Base-by-base conservation (phyloP, 768 basidiomycete genomes). In the Lentinula guzmanii region DNA sequence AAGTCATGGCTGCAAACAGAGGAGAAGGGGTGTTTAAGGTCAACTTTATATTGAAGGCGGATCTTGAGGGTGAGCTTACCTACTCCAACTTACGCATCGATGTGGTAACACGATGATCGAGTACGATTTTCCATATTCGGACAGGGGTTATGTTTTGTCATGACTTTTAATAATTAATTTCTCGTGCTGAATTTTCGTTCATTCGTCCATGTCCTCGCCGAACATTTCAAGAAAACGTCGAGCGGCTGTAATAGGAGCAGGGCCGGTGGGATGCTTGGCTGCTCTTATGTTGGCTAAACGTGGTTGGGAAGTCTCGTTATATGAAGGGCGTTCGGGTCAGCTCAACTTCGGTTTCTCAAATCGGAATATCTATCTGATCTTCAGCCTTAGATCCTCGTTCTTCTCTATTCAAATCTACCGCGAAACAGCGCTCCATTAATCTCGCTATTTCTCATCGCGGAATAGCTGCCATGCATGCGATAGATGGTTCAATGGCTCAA, bases 401-500 rank as follows among this genome's bases (percentile, higher is more conserved):
- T 56, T 81, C 86, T 34, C 82, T 86, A 34, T 87, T 89, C 53
- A 87, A 83, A 71, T 79, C 80, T 50, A 79, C 76, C 59, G 75
- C 82, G 33, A 84, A 86, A 69, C 90, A 91, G 70, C 85, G 96
- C 61, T 97, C 95, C 61, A 97, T 98, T 75, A 98, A 98, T 76
- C 80, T 98, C 59, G 95, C 95, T 31, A 93, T 98, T 62, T 98
- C 95, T 18, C 87, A 93, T 61, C 86, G 96, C 48, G 96, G 95
- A 65, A 88, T 98, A 61, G 86, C 89, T 68, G 96, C 95, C 48
- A 78, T 98, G 51, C 81, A 87, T 67, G 85, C 87, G 58, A 83
- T 99, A 64, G 90, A 95, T 75, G 78, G 85, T 45, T 81, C 77
- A 41, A 76, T 85, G 64, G 85, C 90, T 28, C 79, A 84, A 58